Conservation (phyloP, 306 rosid species). For the Castanospermum australe region DNA sequence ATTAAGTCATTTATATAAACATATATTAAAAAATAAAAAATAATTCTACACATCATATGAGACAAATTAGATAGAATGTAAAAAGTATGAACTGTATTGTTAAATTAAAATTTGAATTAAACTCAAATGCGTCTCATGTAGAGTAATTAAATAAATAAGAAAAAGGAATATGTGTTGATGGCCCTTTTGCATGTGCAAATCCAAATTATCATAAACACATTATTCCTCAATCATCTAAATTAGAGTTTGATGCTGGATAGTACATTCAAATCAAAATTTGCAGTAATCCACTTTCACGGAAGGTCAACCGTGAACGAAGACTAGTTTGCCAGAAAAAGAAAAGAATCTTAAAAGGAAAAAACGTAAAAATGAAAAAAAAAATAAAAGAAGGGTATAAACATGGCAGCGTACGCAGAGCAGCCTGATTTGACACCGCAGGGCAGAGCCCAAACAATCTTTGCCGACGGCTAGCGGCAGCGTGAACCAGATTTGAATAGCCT, state of each 20-base stretch:
- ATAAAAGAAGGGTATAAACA: too few species aligned
- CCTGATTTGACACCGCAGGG: slow-evolving; percentile 40
- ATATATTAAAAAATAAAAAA: too few species aligned
- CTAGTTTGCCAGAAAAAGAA: not conserved
- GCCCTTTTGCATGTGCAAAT: not conserved
- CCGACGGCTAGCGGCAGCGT: slow-evolving; percentile 19
- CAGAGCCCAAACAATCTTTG: slow-evolving; percentile 15
- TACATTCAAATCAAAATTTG: not conserved
- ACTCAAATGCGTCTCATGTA: too few species aligned
- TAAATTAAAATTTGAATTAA: too few species aligned
- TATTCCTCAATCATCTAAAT: not conserved
- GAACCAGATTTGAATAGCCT: not conserved
- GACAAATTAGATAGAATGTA: too few species aligned
- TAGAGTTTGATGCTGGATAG: not conserved
- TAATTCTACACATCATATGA: too few species aligned
- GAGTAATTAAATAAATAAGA: too few species aligned
- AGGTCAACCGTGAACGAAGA: slow-evolving; percentile 23
- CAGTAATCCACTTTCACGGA: not conserved
- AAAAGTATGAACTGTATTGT: too few species aligned
- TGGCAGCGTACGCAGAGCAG: not conserved
- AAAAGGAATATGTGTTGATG: too few species aligned
- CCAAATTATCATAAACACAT: not conserved
- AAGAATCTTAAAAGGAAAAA: not conserved
- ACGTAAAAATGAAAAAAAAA: not conserved
- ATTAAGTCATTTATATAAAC: too few species aligned